Conservation (phyloP, 2,329 filamentous ascomycete species). For the Juglanconis oblonga region DNA sequence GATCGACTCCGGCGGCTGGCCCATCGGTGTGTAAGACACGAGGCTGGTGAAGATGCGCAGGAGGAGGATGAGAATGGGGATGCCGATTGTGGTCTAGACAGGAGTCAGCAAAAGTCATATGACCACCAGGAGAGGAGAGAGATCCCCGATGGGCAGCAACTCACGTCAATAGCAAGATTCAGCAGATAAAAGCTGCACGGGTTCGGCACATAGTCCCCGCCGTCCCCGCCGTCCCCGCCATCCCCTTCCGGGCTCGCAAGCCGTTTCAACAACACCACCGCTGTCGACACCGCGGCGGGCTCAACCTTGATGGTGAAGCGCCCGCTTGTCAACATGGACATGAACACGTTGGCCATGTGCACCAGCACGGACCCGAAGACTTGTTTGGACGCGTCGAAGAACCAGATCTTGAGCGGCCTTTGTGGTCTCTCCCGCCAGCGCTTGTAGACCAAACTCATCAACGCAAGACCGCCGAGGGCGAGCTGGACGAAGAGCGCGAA, state of each 20-base stretch:
- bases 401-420: conserved; percentile 92
- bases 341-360: conserved; percentile 88
- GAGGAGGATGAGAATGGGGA: conserved; percentile 88
- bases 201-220: conserved; percentile 69
- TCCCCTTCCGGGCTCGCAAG: conserved; percentile 34
- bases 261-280: conserved; percentile 31
- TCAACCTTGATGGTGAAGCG: conserved; percentile 68
- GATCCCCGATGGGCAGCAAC: conserved; percentile 33
- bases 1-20: conserved; percentile 81
- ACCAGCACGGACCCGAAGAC: conserved; percentile 90
- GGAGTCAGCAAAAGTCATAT: conserved; percentile 16
- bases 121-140: neutral
- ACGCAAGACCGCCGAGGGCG: conserved; percentile 76
- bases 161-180: conserved; percentile 92
- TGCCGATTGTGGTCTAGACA: conserved; percentile 83
- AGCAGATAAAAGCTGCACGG: conserved; percentile 95
- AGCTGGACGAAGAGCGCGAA: conserved; percentile 91
- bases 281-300: conserved; percentile 37
- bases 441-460: conserved; percentile 88
- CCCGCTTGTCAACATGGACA: conserved; percentile 93
- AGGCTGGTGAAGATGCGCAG: conserved; percentile 73
- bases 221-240: conserved; percentile 37
- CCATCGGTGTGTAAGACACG: conserved; percentile 72
- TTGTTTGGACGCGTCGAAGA: conserved; percentile 96
- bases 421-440: conserved; percentile 89